A percentile compares a stretch with the other conserved stretches of the same genome.
These are phyloP conservation scores for Haberlea rhodopensis DNA, from an alignment of 257 asterid genomes.

Conservation along the genomic window DNA sequence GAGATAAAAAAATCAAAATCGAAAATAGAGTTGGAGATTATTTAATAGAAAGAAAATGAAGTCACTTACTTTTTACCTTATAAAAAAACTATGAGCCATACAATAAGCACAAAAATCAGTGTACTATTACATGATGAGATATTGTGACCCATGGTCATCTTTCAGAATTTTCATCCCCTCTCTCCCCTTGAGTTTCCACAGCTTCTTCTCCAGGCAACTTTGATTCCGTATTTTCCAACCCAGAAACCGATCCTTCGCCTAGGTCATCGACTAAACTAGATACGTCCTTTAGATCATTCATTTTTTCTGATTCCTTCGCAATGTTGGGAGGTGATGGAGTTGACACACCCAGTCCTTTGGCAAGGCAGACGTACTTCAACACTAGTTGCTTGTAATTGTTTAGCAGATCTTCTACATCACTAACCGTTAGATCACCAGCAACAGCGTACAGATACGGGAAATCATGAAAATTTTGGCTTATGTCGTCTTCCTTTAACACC, in stretches of 20 bases:
- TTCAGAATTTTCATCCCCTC: slow-evolving; percentile 20
- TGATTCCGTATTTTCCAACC: slow-evolving; percentile 29
- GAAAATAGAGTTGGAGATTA: no score
- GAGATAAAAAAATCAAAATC: no score
- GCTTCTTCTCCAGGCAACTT: slow-evolving; percentile 26
- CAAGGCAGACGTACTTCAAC: slow-evolving; percentile 75
- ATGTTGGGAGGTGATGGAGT: slow-evolving; percentile 25
- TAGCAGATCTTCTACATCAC: slow-evolving; percentile 72
- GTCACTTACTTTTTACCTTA: background rate
- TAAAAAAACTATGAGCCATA: slow-evolving; percentile 16
- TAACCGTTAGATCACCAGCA: slow-evolving; percentile 68
- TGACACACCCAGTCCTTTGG: slow-evolving; percentile 65
- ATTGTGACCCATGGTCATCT: slow-evolving; percentile 4
- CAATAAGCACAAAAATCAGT: slow-evolving; percentile 29
- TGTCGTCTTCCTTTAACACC: slow-evolving; percentile 64
- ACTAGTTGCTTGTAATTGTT: slow-evolving; percentile 74
- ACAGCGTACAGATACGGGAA: slow-evolving; percentile 76
- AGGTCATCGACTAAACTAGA: slow-evolving; percentile 13
- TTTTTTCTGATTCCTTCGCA: slow-evolving; percentile 24
- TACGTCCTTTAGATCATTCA: slow-evolving; percentile 23
- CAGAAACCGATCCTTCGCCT: slow-evolving; percentile 20
- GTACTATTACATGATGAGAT: background rate
- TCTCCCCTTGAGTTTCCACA: slow-evolving; percentile 18
- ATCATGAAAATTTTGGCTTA: slow-evolving; percentile 47
- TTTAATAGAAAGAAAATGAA: slow-evolving; percentile 4